These are phyloP conservation scores for Coccomyxa subellipsoidea DNA, from an alignment of 163 green algal genomes.

Conservation along the genomic window DNA sequence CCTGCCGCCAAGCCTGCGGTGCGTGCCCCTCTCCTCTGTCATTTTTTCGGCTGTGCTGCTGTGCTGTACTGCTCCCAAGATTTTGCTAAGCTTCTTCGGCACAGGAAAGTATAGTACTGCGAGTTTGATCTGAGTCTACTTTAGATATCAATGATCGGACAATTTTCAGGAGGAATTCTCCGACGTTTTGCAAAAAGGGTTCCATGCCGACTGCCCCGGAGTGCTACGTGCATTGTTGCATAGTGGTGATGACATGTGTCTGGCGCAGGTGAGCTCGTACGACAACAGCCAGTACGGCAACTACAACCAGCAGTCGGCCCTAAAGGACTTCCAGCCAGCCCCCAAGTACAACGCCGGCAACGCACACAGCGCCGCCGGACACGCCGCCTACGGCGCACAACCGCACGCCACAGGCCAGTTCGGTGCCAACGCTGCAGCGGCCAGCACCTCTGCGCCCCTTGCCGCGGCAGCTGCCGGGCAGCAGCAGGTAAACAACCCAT, in stretches of 20 bases:
- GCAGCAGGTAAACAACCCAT: not conserved
- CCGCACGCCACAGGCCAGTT: not conserved
- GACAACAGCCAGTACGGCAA: not conserved
- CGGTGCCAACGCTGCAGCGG: not conserved
- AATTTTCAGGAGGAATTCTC: too few species aligned
- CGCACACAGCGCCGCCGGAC: not conserved
- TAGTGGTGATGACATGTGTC: too few species aligned
- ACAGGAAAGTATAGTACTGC: too few species aligned
- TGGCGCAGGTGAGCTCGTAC: not conserved
- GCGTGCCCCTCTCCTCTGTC: not conserved
- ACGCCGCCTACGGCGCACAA: not conserved
- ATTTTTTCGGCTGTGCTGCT: not conserved
- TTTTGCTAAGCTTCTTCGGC: not conserved
- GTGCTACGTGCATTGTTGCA: too few species aligned
- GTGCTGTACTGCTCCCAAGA: not conserved
- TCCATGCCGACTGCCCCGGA: too few species aligned
- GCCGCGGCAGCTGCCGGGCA: not conserved
- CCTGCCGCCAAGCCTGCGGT: not conserved
- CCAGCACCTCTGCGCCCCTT: constrained; percentile 1
- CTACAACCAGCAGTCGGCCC: not conserved
- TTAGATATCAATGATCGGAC: too few species aligned
- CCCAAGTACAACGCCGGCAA: not conserved
- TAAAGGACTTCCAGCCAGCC: not conserved
- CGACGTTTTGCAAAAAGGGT: too few species aligned
- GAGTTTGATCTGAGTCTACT: too few species aligned